Evolutionary conservation across 805 yeast species (phyloP), one percentile per base, ranked within the genome.

Genomic region (Candida nemodendra): DNA sequence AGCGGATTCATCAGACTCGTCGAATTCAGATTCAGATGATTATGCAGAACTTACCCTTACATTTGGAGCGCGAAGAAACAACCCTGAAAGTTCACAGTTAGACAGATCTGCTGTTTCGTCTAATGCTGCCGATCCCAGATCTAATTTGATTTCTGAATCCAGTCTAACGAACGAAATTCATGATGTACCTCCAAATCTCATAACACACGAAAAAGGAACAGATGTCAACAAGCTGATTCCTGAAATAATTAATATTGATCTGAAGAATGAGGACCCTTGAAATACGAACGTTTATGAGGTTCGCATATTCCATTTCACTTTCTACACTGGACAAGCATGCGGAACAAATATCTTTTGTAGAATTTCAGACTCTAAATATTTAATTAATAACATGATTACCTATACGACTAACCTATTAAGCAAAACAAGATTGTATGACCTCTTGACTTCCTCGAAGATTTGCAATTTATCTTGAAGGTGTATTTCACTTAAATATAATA

Each of bases 41-140:
- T 45, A 47, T 9, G 41, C 50, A 5, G 56, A 51, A 41, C 45
- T 51, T 16, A 44, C 49, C 9, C 39, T 51, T 5, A 39, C 44
- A 2, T 45, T 51, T 34, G 51, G 51, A 9, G 39, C 24, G 11
- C 41, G 45, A 6, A 29, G 38, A 16, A 27, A 27, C 11, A 6
- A n/a, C 21, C 12, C 18, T 18, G 13, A 24, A 35, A 15, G 21
- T 16, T 17, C 30, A 27, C 5, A 13, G 4, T 27, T 16, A 5
- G 12, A n/a, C 18, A 9, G 9, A 11, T 30, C 19, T 17, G 23
- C 18, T 27, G 33, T 35, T 28, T 30, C 38, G 5, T 17, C 25
- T 9, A 28, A 26, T 11, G 18, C 35, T 25, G 24, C 18, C 18
- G 33, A 30, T 26, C 27, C 27, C 14, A 18, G 17, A 16, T 25